Evolutionary conservation across 164 flowering plant genomes (phyloP).

Genomic region (Liriodendron chinense): DNA sequence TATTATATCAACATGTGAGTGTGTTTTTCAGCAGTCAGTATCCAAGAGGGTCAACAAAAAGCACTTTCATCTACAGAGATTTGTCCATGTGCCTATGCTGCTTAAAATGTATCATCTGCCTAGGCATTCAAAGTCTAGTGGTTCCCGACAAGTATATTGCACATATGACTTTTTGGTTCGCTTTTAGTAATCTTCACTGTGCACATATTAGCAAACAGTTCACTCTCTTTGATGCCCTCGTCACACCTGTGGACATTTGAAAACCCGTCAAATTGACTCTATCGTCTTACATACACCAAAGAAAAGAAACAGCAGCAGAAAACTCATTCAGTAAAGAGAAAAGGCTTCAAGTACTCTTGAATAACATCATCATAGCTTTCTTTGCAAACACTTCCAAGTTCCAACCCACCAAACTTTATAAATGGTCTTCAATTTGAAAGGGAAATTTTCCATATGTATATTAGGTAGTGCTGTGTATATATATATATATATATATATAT

Average conservation of each 20-base stretch:
- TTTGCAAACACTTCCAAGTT: not conserved
- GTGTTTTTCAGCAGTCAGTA: conserved; percentile 11
- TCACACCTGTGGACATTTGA: conserved; percentile 44
- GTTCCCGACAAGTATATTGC: conserved; percentile 10
- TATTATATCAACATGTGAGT: not conserved
- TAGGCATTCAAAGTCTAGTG: conserved; percentile 6
- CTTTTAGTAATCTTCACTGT: conserved; percentile 32
- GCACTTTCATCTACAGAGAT: conserved; percentile 12
- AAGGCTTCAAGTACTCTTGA: not conserved
- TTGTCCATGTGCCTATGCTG: conserved; percentile 16
- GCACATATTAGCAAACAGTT: conserved; percentile 32
- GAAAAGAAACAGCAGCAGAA: not conserved
- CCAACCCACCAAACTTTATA: not conserved
- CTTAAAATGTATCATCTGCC: conserved; percentile 15
- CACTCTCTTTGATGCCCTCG: conserved; percentile 37
- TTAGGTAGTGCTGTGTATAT: not conserved
- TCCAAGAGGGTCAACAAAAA: conserved; percentile 16
- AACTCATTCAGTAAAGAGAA: not conserved
- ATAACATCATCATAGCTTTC: too few species aligned
- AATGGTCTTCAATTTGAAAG: not conserved
- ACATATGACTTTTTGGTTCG: conserved; percentile 21
- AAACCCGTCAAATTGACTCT: conserved; percentile 47
- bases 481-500: too few species aligned
- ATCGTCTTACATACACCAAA: conserved; percentile 9
- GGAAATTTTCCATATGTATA: not conserved